Evolutionary conservation across 768 basidiomycete genomes (phyloP).

Genomic region (Imleria badia): DNA sequence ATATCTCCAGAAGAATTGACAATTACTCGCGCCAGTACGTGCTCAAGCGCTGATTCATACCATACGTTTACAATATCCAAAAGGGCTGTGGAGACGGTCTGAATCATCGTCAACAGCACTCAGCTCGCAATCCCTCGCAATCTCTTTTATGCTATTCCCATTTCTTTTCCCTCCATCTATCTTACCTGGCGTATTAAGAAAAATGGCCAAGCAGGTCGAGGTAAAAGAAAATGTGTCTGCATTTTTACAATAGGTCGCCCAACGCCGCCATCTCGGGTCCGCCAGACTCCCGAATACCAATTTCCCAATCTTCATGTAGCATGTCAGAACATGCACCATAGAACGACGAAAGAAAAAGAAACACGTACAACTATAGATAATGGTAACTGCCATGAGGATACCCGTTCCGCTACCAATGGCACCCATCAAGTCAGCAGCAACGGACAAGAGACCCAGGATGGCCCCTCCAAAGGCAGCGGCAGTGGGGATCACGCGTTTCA

Average conservation of each 20-base stretch:
- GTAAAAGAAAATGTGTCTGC: background rate
- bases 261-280: constrained; percentile 83
- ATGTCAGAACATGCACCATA: background rate
- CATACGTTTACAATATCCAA: background rate
- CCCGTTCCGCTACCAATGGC: constrained; percentile 95
- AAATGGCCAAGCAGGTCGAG: background rate
- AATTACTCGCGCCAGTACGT: background rate
- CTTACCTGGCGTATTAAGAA: constrained; percentile 3
- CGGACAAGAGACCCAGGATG: constrained; percentile 89
- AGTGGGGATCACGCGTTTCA: constrained; percentile 96
- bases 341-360: background rate
- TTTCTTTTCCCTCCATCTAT: constrained; percentile 8
- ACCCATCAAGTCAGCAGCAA: constrained; percentile 92
- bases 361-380: constrained; percentile 76
- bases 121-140: background rate
- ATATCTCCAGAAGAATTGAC: background rate
- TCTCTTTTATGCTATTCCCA: constrained; percentile 2
- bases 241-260: constrained; percentile 66
- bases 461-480: constrained; percentile 97
- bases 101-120: background rate
- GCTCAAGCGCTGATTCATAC: background rate
- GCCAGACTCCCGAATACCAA: constrained; percentile 76
- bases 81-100: background rate
- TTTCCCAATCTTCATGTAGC: constrained; percentile 77
- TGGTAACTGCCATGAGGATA: constrained; percentile 97